Evolutionary conservation across 1,139 yeast species (phyloP), one percentile per base, ranked within the genome.

Genomic region (Sugiyamaella castrensis): DNA sequence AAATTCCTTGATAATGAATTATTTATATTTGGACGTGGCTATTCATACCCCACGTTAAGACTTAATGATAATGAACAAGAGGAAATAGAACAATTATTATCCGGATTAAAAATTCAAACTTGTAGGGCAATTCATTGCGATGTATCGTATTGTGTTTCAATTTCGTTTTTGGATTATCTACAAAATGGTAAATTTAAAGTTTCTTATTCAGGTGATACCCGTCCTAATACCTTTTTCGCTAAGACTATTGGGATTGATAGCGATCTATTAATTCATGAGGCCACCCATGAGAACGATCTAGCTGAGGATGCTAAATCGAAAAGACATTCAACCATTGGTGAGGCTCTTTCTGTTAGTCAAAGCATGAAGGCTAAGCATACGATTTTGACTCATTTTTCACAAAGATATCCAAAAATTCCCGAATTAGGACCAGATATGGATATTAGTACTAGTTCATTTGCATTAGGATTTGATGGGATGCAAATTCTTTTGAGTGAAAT

Each of bases 171-270:
- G 2, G 52, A 41, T 19, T 19, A 19, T 19, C 24, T 19, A 19
- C 24, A 19, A 19, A 19, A 19, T 5, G 47, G 43, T n/a, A 54
- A 49, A 13, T 87, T 89, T 70, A 84, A 79, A 57, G 73, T 91
- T 1, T 84, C 97, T 0, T 94, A 87, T 64, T 88, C 97, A 1
- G 98, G 98, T 8, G 99, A 92, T 63, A 88, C 98, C 0, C 78
- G 98, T 60, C 98, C 98, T 1, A 84, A 82, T 55, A 69, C 65
- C 43, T 74, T 74, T 57, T 86, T 84, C 55, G 74, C 81, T 0
- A 63, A 72, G 2, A 74, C 72, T 5, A 77, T 86, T 46, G 98
- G 96, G 0, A 19, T 15, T 2, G 68, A 72, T n/a, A 80, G 89
- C 40, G 95, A 89, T 61, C 67, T 94, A 47, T 72, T 92, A 52